Evolutionary conservation across 768 basidiomycete genomes (phyloP), one percentile per base, ranked within the genome.

Genomic region (Lactarius sp.): DNA sequence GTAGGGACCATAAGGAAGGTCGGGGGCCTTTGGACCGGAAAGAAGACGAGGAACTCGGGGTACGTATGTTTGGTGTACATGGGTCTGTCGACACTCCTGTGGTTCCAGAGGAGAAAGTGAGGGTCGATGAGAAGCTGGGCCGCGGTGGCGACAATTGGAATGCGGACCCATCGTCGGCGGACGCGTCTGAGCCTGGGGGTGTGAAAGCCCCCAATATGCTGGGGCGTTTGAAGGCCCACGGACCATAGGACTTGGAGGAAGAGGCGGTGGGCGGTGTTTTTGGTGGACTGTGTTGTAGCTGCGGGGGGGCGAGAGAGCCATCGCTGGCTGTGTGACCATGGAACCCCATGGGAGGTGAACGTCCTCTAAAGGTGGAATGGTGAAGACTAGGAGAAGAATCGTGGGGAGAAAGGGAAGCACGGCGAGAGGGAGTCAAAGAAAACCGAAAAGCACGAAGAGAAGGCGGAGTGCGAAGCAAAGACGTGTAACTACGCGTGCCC

Each of bases 201-300:
- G 80, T 75, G 69, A 88, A 88, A 67, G 88, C 83, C 6, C 83
- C 84, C 27, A 87, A 73, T 27, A 89, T 81, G 65, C 80, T 84
- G 12, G 87, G 85, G 34, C 73, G 73, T 62, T 68, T 73, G 65
- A 75, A 69, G 56, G 69, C 67, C 74, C 74, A 75, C 41, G 67
- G 56, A 39, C 68, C 54, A 61, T 60, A 44, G 60, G 61, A 47
- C 20, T 16, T 56, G 34, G 68, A 37, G 31, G 66, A 59, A 12
- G 53, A 57, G 27, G 57, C 7, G 3, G 60, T 27, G n/a, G 68
- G 46, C 9, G 61, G 20, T 10, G 57, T 9, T 31, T 61, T 50
- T 31, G n/a, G 50, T 39, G 60, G 27, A n/a, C 8, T 53, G 22
- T 37, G 34, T 36, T 55, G 47, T 55, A 46, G 50, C 27, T 56